Evolutionary conservation across 768 basidiomycete genomes (phyloP), one percentile per base, ranked within the genome.

Genomic region (Suillus subalutaceus): DNA sequence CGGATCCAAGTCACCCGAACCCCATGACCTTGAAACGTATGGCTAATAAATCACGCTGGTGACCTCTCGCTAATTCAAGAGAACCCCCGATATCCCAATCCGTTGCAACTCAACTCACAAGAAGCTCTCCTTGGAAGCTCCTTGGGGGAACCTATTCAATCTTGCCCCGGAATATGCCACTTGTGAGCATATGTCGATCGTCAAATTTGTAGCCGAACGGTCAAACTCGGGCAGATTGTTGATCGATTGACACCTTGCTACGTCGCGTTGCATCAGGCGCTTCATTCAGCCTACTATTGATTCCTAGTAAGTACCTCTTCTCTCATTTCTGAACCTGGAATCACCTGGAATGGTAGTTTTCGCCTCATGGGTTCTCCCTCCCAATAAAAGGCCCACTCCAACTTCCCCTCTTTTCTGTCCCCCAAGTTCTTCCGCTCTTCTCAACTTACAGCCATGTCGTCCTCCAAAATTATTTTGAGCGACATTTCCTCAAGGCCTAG

Each of bases 401-500:
- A 10, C 8, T 20, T 40, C 4, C 9, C 30, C 18, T 58, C 43
- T 43, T 44, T 57, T 38, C 40, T 8, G 30, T 30, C 56, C 10
- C 46, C 4, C 16, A 4, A 18, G 18, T 44, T 32, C 32, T 1
- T 32, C 9, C 65, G 18, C 52, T 40, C 53, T 61, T 30, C 40
- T 20, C 2, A 32, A 57, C 26, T 43, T 7, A 12, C 64, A 26
- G 12, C 30, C 62, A 77, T 78, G 76, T 50, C 76, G 18, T 65
- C 63, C 48, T 71, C 69, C 13, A 68, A 75, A 55, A 71, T 84
- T 40, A 75, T 81, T 67, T 77, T 83, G 52, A 74, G 81, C 40
- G 85, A 88, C 64, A 61, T 88, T 46, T 70, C 72, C 44, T 71
- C 74, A 55, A 83, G 79, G 35, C 74, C 79, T 38, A 70, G 73